These are phyloP conservation scores for Pythium phragmitis DNA, from an alignment of 352 stramenopile species.

Conservation along the genomic window DNA sequence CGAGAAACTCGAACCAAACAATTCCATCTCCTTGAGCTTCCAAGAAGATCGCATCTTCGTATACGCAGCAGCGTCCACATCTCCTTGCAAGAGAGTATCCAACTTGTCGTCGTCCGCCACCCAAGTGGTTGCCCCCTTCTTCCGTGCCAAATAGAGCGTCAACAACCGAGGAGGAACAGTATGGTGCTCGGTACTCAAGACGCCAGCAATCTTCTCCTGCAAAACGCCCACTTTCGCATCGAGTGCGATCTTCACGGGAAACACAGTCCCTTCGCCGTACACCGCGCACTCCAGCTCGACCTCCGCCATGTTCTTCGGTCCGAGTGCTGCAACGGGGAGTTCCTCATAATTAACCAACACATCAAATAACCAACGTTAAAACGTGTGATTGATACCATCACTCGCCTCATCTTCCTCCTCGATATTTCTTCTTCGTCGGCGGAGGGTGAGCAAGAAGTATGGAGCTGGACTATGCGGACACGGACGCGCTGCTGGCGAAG, in stretches of 20 bases:
- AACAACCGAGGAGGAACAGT: constrained; percentile 8
- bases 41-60: constrained; percentile 16
- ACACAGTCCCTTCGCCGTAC: constrained; percentile 15
- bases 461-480: constrained; percentile 64
- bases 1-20: constrained; percentile 15
- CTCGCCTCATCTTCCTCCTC: not conserved
- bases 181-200: not conserved
- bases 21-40: constrained; percentile 17
- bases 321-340: too few species aligned
- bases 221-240: constrained; percentile 17
- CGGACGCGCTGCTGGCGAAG: constrained; percentile 64
- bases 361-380: constrained; percentile 21
- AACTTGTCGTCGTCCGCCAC: constrained; percentile 8
- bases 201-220: constrained; percentile 7
- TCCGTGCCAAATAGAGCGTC: constrained; percentile 20
- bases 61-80: constrained; percentile 8
- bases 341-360: constrained; percentile 5
- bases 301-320: not conserved
- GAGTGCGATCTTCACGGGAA: constrained; percentile 5
- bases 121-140: constrained; percentile 13
- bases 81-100: constrained; percentile 14
- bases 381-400: constrained; percentile 12
- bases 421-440: not conserved
- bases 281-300: constrained; percentile 12
- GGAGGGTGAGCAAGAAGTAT: constrained; percentile 16